Evolutionary conservation across 352 stramenopile genomes (phyloP).

Genomic region (Blastocystis sp.): DNA sequence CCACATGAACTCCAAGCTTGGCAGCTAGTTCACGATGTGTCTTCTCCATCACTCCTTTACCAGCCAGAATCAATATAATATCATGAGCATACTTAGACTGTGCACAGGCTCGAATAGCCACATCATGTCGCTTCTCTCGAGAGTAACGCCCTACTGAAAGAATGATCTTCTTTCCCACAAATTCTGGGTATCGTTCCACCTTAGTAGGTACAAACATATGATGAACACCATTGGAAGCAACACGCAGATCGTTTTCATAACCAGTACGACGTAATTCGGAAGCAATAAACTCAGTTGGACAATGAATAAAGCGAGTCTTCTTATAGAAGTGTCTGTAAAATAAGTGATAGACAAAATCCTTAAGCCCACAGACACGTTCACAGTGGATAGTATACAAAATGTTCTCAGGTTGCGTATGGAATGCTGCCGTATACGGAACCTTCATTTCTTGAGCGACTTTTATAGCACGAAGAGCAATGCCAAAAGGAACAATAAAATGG

Average conservation of each 20-base stretch:
- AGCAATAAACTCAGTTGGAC: conserved; percentile 49
- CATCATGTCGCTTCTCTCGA: conserved; percentile 49
- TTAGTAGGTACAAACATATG: conserved; percentile 4
- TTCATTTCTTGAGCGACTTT: conserved; percentile 47
- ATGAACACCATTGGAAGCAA: conserved; percentile 51
- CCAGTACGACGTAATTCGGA: conserved; percentile 14
- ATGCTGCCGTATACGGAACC: conserved; percentile 30
- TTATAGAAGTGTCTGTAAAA: conserved; percentile 46
- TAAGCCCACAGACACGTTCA: neutral
- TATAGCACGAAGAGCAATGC: conserved; percentile 7
- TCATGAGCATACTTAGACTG: conserved; percentile 1
- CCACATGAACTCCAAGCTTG: neutral
- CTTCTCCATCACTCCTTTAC: conserved; percentile 27
- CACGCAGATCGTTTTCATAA: conserved; percentile 11
- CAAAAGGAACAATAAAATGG: conserved; percentile 46
- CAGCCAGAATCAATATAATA: conserved; percentile 40
- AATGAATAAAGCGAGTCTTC: conserved; percentile 43
- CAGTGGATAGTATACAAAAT: conserved; percentile 49
- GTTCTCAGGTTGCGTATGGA: conserved; percentile 57
- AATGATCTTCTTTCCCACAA: conserved; percentile 9
- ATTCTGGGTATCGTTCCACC: conserved; percentile 1
- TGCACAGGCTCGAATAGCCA: conserved; percentile 4
- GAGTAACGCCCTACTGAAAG: conserved; percentile 29
- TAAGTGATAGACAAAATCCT: conserved; percentile 41
- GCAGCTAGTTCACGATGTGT: conserved; percentile 18